phyloP scores from a whole-genome alignment of 176 grass and related monocot genomes.

The Microstegium vimineum region DNA sequence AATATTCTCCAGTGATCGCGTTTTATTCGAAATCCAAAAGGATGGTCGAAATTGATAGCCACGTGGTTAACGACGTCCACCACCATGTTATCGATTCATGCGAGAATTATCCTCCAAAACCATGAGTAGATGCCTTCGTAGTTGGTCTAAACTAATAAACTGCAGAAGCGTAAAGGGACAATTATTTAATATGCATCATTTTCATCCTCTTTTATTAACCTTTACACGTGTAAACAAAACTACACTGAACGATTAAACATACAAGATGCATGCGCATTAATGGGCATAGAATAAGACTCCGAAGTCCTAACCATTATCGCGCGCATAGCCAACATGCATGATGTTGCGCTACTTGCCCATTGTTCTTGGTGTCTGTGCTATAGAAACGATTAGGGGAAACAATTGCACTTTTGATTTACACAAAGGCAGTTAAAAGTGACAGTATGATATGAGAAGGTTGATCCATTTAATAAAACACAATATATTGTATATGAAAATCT shows the following conservation, averaged over 20 bases:
- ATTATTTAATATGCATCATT: background rate
- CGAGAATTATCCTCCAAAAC: background rate
- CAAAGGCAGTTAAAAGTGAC: background rate
- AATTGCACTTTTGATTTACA: too few species aligned
- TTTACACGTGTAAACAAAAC: background rate
- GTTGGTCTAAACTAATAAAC: too few species aligned
- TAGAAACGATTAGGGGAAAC: too few species aligned
- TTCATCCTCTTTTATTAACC: background rate
- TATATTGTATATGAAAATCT: too few species aligned
- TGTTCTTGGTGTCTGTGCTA: too few species aligned
- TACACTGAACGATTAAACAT: background rate
- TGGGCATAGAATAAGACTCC: background rate
- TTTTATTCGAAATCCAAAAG: background rate
- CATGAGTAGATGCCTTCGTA: background rate
- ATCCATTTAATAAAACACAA: background rate
- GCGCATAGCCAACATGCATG: background rate
- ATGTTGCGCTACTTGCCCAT: background rate
- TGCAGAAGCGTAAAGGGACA: background rate
- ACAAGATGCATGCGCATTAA: background rate
- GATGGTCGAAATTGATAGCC: background rate
- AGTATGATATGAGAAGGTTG: too few species aligned
- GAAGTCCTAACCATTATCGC: too few species aligned
- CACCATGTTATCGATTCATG: background rate
- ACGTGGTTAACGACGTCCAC: background rate
- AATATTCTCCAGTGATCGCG: background rate